These are phyloP conservation scores for Metschnikowia arizonensis DNA, from an alignment of 805 yeast genomes.

Conservation along the genomic window DNA sequence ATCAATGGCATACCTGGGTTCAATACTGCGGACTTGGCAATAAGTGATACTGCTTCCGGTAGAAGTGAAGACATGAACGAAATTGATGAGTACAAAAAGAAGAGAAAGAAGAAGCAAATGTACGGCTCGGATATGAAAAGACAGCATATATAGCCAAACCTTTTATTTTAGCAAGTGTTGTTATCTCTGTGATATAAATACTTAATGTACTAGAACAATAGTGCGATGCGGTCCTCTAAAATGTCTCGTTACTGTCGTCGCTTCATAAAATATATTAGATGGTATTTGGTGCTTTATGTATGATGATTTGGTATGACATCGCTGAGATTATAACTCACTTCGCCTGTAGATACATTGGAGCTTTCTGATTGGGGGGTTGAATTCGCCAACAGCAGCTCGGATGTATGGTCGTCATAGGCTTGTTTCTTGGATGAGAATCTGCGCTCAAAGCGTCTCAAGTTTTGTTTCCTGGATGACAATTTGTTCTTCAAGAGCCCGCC, in stretches of 20 bases:
- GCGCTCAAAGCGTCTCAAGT: slow-evolving; percentile 4
- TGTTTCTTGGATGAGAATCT: background rate
- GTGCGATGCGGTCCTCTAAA: background rate
- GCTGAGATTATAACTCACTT: background rate
- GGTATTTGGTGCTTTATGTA: background rate
- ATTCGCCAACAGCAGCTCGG: background rate
- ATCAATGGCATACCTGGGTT: slow-evolving; percentile 75
- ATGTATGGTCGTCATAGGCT: background rate
- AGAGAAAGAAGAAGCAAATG: slow-evolving; percentile 36
- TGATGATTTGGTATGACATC: background rate
- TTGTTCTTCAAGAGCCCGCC: slow-evolving; percentile 37
- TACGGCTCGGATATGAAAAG: slow-evolving; percentile 35
- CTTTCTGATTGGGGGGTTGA: background rate
- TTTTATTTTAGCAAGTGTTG: background rate
- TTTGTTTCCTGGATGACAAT: slow-evolving; percentile 15
- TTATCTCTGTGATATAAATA: background rate
- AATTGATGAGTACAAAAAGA: slow-evolving; percentile 33
- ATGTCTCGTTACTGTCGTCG: background rate
- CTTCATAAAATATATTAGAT: no score
- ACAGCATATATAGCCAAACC: slow-evolving; percentile 26
- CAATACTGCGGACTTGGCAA: slow-evolving; percentile 62
- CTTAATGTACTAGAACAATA: background rate
- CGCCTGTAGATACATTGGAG: background rate
- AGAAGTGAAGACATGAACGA: slow-evolving; percentile 40
- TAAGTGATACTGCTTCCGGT: slow-evolving; percentile 44